Conservation (phyloP, 495 filamentous ascomycete species). For the Hamigera avellanea region DNA sequence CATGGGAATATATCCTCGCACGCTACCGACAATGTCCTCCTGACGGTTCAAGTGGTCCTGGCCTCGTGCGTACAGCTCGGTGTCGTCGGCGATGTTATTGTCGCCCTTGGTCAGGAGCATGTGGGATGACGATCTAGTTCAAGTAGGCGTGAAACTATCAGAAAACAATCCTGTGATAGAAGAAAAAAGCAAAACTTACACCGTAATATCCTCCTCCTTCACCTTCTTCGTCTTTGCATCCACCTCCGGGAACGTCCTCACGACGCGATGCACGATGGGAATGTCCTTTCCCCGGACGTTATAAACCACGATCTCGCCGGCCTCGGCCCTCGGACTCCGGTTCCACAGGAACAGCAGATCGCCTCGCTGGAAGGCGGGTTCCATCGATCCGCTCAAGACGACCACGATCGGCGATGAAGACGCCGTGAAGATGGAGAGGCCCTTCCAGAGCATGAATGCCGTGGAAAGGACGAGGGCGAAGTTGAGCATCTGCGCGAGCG, state of each 20-base stretch:
- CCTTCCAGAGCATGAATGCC: slow-evolving; percentile 98
- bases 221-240: slow-evolving; percentile 29
- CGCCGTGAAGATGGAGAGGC: slow-evolving; percentile 72
- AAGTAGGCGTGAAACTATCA: too few relatives aligned
- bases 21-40: slow-evolving; percentile 87
- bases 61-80: slow-evolving; percentile 75
- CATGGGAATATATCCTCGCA: slow-evolving; percentile 86
- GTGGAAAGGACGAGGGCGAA: slow-evolving; percentile 91
- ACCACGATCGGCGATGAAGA: slow-evolving; percentile 92
- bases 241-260: slow-evolving; percentile 54
- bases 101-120: slow-evolving; percentile 93
- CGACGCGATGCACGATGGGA: slow-evolving; percentile 83
- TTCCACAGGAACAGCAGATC: slow-evolving; percentile 95
- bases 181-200: too few relatives aligned
- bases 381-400: slow-evolving; percentile 90
- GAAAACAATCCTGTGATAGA: too few relatives aligned
- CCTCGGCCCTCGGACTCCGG: slow-evolving; percentile 50
- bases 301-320: slow-evolving; percentile 91
- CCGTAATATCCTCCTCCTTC: slow-evolving; percentile 20
- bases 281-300: slow-evolving; percentile 76
- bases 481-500: slow-evolving; percentile 82
- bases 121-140: slow-evolving; percentile 16
- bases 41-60: slow-evolving; percentile 77
- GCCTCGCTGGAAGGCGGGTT: slow-evolving; percentile 91
- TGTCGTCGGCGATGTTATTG: slow-evolving; percentile 91